Evolutionary conservation across 2,329 filamentous ascomycete genomes (phyloP), one percentile per base, ranked within the genome.

Genomic region (Ceratocystis albifundus): DNA sequence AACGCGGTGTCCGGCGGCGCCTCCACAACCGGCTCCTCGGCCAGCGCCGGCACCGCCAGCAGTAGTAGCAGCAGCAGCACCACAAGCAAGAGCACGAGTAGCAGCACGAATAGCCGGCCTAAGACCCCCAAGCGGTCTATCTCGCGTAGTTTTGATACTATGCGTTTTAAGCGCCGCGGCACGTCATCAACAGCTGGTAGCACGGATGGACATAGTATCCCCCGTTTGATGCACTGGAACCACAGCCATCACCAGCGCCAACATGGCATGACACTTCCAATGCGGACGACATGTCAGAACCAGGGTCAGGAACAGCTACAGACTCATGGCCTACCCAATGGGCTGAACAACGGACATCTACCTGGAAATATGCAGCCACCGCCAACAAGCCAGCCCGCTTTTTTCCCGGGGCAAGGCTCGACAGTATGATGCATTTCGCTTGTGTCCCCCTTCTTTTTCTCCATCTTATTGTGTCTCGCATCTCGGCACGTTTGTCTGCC

Each of bases 111-210:
- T 41, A 55, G 32, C n/a, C 55, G 62, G 8, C 69, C 70, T 2
- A 67, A 67, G 44, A 68, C 66, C 4, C 64, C 69, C 12, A 71
- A 70, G 48, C 66, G 70, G 10, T 66, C 66, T 12, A 48, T 70
- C 6, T 68, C 68, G 4, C 67, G 65, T 48, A 71, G 70, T 55
- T 59, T 71, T 30, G 70, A 71, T 45, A 70, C 70, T 61, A 59
- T 71, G 25, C 57, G 70, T 15, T 67, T 68, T 10, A 71, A 71
- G 65, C 66, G 69, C n/a, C 70, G 67, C 8, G 66, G 67, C 30
- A 15, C 64, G 20, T 53, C 25, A 12, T 65, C 64, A 41, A 65
- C 62, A 6, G 36, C 62, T 7, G 57, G 45, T 17, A 61, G 62
- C 32, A 28, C 57, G 10, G 66, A 67, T 10, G 66, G 66, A 6